Evolutionary conservation across 139 green algal species (phyloP).

Genomic region (Volvox reticuliferus): DNA sequence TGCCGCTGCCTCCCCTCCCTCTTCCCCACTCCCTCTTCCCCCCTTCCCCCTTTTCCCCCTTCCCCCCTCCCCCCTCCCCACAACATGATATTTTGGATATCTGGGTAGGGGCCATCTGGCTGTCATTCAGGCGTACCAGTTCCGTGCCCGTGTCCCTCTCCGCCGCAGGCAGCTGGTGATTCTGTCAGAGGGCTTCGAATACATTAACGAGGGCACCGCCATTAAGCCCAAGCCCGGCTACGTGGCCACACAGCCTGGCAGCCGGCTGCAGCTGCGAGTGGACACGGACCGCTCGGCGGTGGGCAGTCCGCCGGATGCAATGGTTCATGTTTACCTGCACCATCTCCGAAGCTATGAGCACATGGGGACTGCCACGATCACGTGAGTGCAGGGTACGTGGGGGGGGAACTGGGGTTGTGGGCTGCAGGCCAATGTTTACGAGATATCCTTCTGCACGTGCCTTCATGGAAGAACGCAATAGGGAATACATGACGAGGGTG

Average conservation of each 20-base stretch:
- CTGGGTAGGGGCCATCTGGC: no score
- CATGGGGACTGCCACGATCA: conserved; percentile 39
- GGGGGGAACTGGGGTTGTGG: no score
- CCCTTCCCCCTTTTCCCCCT: not conserved
- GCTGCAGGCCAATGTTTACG: no score
- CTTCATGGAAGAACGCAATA: no score
- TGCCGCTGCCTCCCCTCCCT: not conserved
- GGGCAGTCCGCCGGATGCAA: not conserved
- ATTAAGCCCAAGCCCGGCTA: conserved; percentile 45
- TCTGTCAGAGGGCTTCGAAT: conserved; percentile 22
- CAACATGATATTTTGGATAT: no score
- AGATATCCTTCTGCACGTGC: no score
- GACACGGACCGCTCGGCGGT: conserved; percentile 2
- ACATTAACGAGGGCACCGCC: conserved; percentile 18
- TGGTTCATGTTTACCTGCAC: conserved; percentile 19
- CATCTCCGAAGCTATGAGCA: conserved; percentile 34
- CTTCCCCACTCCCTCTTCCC: not conserved
- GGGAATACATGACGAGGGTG: no score
- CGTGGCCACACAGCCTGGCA: not conserved
- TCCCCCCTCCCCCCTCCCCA: no score
- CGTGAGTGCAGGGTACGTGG: not conserved
- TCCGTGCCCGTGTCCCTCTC: not conserved
- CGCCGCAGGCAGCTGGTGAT: conserved; percentile 1
- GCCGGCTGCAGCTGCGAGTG: not conserved
- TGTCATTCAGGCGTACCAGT: not conserved